These are phyloP conservation scores for Eucommia ulmoides DNA, from an alignment of 257 asterid species.

Conservation along the genomic window DNA sequence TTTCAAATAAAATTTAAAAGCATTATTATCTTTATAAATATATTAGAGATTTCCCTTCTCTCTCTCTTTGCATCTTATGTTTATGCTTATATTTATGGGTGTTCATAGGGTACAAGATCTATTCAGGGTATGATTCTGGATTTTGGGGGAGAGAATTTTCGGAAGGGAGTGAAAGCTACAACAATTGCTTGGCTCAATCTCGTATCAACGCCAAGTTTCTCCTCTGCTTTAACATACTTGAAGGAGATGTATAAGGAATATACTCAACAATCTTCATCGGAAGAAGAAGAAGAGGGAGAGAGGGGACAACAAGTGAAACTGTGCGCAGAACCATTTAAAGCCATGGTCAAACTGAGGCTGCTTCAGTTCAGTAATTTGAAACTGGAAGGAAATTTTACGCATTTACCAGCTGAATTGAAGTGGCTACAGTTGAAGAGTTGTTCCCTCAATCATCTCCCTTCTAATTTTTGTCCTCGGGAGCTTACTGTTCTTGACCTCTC, in stretches of 20 bases:
- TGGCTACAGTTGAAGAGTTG: conserved; percentile 24
- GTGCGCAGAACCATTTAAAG: conserved; percentile 10
- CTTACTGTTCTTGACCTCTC: conserved; percentile 24
- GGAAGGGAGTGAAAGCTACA: neutral
- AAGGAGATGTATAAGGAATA: conserved; percentile 7
- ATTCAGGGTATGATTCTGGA: conserved; percentile 22
- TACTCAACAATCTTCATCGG: conserved; percentile 2
- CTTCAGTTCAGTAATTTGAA: conserved; percentile 13
- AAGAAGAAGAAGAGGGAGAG: conserved; percentile 10
- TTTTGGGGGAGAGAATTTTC: conserved; percentile 10
- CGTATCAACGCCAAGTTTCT: neutral
- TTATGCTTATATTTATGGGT: no score
- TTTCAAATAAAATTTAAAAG: no score
- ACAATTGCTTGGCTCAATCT: neutral
- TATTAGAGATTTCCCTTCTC: no score
- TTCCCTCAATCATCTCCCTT: conserved; percentile 10
- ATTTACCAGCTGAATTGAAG: conserved; percentile 13
- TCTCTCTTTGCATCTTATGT: no score
- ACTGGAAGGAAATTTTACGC: conserved; percentile 15
- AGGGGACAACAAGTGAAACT: no score
- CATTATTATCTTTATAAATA: no score
- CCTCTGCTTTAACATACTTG: conserved; percentile 4
- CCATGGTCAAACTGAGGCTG: conserved; percentile 19
- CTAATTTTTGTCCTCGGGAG: conserved; percentile 11
- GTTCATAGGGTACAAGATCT: conserved; percentile 18